Percentiles rank a stretch among this genome's conserved stretches.
Conservation (phyloP, 2,329 filamentous ascomycete species). For the Chrysoporthe austroafricana region DNA sequence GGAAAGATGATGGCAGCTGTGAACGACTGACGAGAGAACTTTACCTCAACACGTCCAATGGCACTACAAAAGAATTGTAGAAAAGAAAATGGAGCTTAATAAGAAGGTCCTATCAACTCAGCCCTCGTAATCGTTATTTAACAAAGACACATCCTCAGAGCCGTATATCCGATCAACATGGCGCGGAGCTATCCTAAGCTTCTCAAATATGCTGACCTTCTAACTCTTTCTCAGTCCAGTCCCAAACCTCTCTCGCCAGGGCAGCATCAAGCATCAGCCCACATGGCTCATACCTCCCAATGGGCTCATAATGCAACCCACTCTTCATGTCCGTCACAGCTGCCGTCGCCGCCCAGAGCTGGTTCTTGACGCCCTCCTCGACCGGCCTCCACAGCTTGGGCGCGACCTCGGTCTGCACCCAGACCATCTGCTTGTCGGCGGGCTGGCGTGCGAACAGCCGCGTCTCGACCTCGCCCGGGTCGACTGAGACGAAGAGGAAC, state of each 20-base stretch:
- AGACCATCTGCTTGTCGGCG: neutral
- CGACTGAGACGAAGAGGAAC: conserved; percentile 33
- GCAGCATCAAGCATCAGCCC: conserved; percentile 31
- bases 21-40: conserved; percentile 9
- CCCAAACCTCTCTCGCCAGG: conserved; percentile 39
- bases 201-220: conserved; percentile 18
- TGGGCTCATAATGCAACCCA: conserved; percentile 30
- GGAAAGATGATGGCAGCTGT: neutral
- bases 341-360: conserved; percentile 24
- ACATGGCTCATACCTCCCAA: neutral
- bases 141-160: neutral
- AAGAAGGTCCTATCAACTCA: neutral
- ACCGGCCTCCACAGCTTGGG: conserved; percentile 32
- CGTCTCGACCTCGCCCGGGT: conserved; percentile 37
- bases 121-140: neutral
- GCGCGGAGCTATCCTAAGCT: neutral
- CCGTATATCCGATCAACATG: neutral
- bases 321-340: conserved; percentile 35
- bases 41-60: neutral
- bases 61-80: neutral
- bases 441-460: conserved; percentile 30
- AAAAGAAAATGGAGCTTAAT: neutral
- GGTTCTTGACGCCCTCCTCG: conserved; percentile 22
- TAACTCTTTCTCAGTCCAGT: conserved; percentile 42
- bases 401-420: conserved; percentile 12